Base-by-base conservation (phyloP, 2,329 filamentous ascomycete species). In the Diaporthe australafricana region DNA sequence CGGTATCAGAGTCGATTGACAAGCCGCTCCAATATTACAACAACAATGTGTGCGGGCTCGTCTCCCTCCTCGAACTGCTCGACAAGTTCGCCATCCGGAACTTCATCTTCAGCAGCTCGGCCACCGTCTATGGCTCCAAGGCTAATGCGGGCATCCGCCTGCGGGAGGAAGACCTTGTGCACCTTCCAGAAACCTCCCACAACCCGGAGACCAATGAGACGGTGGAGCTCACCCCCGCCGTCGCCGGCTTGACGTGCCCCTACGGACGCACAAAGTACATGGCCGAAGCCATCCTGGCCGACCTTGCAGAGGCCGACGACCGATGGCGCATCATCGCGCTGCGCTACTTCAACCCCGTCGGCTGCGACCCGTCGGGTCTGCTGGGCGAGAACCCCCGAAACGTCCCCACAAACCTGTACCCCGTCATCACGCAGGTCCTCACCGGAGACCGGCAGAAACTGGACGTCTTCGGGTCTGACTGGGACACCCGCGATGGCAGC, bases 201-300 rank as follows among this genome's bases (percentile, higher is more conserved):
- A 78, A 83, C 45, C 75, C 84, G 17, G 87, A 52, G 55, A 73
- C 55, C 42, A 57, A 86, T 6, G 66, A 80, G 2, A 48, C 68
- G 56, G 73, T 76, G 35, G 62, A 70, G 25, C 75, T 75, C 12
- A 80, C 85, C 65, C 81, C 80, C 38, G 79, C 79, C 14, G 80
- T 84, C 38, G 83, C 85, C 20, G 89, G 90, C 12, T 84, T 92
- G 72, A 91, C 89, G 17, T 91, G 89, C 75, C 90, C 90, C 1
- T 92, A 92, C 76, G 90, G 90, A 22, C 85, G 90, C 67, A 89
- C 90, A 2, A 92, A 92, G 79, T 92, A 89, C 84, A 90, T 92
- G 81, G 89, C 88, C 72, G 91, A 92, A 77, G 89, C 89, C 11
- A 92, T 92, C 57, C 81, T 92, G 17, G 87, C 88, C 17, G 91